Evolutionary conservation across 331 rosid genomes (phyloP).

Genomic region (Prunus yedoensis): DNA sequence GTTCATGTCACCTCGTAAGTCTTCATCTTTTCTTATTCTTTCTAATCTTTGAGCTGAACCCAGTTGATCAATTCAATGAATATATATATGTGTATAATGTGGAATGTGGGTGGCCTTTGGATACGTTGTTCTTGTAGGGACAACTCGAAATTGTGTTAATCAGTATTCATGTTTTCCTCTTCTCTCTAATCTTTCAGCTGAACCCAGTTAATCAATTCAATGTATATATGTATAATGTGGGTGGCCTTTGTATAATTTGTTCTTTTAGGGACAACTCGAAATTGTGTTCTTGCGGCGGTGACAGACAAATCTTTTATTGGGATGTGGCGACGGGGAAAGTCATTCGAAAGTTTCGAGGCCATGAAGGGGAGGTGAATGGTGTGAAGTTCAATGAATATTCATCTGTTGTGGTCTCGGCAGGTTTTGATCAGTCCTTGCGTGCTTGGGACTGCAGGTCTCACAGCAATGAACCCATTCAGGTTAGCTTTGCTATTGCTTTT

Average conservation of each 20-base stretch:
- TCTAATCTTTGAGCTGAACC: not conserved
- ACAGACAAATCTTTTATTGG: conserved; percentile 81
- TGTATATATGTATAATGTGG: too few species aligned
- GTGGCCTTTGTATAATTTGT: not conserved
- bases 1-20: conserved; percentile 76
- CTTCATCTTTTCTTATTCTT: not conserved
- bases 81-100: too few species aligned
- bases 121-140: conserved; percentile 43
- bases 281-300: conserved; percentile 83
- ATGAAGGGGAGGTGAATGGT: conserved; percentile 88
- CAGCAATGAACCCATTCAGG: conserved; percentile 86
- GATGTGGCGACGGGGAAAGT: conserved; percentile 86
- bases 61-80: not conserved
- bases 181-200: not conserved
- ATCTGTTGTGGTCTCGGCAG: conserved; percentile 85
- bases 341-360: conserved; percentile 84
- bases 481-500: conserved; percentile 18
- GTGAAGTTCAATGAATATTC: conserved; percentile 76
- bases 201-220: not conserved
- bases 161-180: conserved; percentile 1
- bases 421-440: conserved; percentile 87
- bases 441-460: conserved; percentile 97
- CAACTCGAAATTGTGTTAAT: conserved; percentile 75
- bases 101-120: not conserved
- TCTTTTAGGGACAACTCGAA: conserved; percentile 77